phyloP scores from a whole-genome alignment of 2,329 filamentous ascomycete species.

The Alternaria conjuncta region DNA sequence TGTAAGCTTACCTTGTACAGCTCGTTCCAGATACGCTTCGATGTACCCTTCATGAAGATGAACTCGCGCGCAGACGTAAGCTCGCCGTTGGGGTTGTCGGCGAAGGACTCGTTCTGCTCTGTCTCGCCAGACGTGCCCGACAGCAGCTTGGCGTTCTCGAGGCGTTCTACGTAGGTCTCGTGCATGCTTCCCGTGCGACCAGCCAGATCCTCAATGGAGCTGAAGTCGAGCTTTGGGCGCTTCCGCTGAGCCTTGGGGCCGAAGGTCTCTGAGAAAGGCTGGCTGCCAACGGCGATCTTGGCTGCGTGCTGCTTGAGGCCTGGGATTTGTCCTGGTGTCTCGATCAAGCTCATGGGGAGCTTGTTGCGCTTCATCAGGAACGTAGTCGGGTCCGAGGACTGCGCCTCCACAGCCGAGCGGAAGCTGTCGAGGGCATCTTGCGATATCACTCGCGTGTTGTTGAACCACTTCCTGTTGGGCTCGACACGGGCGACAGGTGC shows the following conservation, averaged over 20 bases:
- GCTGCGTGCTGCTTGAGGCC: slow-evolving; percentile 91
- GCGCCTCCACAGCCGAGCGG: slow-evolving; percentile 88
- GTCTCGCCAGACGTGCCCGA: slow-evolving; percentile 71
- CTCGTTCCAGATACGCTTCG: slow-evolving; percentile 85
- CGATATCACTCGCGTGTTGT: slow-evolving; percentile 87
- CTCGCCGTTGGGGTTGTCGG: slow-evolving; percentile 47
- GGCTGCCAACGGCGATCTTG: slow-evolving; percentile 89
- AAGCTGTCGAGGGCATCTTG: slow-evolving; percentile 88
- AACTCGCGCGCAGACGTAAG: slow-evolving; percentile 62
- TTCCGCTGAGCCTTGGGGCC: slow-evolving; percentile 94
- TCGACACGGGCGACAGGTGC: slow-evolving; percentile 85
- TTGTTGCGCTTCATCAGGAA: slow-evolving; percentile 98
- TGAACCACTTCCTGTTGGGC: slow-evolving; percentile 98
- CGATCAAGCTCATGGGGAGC: slow-evolving; percentile 92
- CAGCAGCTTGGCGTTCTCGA: slow-evolving; percentile 78
- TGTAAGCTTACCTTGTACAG: slow-evolving; percentile 75
- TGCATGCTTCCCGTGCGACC: slow-evolving; percentile 81
- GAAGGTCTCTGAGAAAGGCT: slow-evolving; percentile 87
- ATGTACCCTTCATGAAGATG: slow-evolving; percentile 93
- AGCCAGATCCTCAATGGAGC: slow-evolving; percentile 81
- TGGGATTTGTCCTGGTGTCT: slow-evolving; percentile 74
- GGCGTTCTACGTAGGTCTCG: slow-evolving; percentile 78
- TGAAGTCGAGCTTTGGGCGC: slow-evolving; percentile 84
- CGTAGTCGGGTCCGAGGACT: slow-evolving; percentile 87
- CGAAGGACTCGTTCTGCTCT: slow-evolving; percentile 50